These are phyloP conservation scores for Ophiostoma ulmi DNA, from an alignment of 2,329 filamentous ascomycete species.

Conservation along the genomic window DNA sequence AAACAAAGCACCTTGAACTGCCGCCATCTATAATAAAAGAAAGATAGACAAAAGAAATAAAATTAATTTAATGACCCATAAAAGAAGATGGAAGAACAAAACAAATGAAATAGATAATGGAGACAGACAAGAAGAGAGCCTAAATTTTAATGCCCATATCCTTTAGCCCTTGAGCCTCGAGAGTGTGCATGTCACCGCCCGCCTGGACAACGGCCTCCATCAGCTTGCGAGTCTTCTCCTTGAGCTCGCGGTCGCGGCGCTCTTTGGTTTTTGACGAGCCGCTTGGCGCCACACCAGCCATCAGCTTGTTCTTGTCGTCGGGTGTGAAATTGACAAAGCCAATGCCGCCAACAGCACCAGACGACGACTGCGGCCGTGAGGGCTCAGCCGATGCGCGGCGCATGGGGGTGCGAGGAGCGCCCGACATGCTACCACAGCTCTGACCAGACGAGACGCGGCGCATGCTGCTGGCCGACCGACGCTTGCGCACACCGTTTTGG, in stretches of 20 bases:
- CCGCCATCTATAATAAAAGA: not conserved
- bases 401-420: constrained; percentile 19
- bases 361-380: constrained; percentile 5
- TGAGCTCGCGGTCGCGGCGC: constrained; percentile 80
- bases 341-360: constrained; percentile 33
- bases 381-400: constrained; percentile 20
- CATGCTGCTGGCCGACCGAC: constrained; percentile 34
- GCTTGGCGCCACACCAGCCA: constrained; percentile 86
- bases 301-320: constrained; percentile 67
- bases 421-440: not conserved
- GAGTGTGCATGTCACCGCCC: constrained; percentile 59
- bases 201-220: constrained; percentile 66
- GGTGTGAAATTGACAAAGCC: constrained; percentile 90
- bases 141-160: constrained; percentile 1
- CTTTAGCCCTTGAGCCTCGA: constrained; percentile 20
- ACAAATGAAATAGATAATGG: not conserved
- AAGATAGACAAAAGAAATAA: not conserved
- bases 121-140: not conserved
- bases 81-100: not conserved
- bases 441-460: constrained; percentile 27
- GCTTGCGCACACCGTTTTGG: constrained; percentile 34
- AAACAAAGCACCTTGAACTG: not conserved
- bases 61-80: not conserved
- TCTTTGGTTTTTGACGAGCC: constrained; percentile 93
- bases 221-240: constrained; percentile 65